Evolutionary conservation across 2,329 filamentous ascomycete species (phyloP).

Genomic region (Aspergillus quadricinctus): DNA sequence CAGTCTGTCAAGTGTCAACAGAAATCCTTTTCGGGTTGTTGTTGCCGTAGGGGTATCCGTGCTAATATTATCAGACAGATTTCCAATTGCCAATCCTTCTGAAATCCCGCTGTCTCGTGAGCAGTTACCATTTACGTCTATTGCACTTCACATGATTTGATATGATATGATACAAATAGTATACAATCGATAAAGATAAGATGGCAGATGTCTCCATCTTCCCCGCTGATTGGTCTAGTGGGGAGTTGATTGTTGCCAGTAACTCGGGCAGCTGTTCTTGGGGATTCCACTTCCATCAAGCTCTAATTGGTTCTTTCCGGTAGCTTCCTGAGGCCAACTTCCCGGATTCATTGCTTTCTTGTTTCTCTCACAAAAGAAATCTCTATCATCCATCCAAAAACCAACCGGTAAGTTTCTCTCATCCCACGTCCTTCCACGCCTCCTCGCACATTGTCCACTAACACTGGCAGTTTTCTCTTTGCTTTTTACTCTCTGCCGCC

Average conservation of each 20-base stretch:
- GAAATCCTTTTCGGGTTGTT: no score
- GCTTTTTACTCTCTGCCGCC: not conserved
- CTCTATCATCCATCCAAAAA: not conserved
- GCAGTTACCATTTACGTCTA: not conserved
- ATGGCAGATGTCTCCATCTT: not conserved
- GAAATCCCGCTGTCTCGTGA: not conserved
- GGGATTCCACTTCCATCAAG: no score
- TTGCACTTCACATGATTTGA: not conserved
- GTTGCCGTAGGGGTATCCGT: no score
- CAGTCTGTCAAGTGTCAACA: not conserved
- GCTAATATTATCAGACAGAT: no score
- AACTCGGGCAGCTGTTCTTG: no score
- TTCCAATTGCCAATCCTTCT: no score
- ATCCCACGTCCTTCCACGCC: not conserved
- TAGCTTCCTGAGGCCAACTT: no score
- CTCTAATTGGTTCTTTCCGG: no score
- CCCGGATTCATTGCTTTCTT: no score
- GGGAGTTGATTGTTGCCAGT: no score
- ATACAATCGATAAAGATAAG: not conserved
- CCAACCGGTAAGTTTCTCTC: not conserved
- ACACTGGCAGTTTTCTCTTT: not conserved
- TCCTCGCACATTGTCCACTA: not conserved
- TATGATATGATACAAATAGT: not conserved
- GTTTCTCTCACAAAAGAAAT: not conserved
- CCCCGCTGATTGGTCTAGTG: not conserved